These are phyloP conservation scores for Trametes cubensis DNA, from an alignment of 768 basidiomycete genomes.

Conservation along the genomic window DNA sequence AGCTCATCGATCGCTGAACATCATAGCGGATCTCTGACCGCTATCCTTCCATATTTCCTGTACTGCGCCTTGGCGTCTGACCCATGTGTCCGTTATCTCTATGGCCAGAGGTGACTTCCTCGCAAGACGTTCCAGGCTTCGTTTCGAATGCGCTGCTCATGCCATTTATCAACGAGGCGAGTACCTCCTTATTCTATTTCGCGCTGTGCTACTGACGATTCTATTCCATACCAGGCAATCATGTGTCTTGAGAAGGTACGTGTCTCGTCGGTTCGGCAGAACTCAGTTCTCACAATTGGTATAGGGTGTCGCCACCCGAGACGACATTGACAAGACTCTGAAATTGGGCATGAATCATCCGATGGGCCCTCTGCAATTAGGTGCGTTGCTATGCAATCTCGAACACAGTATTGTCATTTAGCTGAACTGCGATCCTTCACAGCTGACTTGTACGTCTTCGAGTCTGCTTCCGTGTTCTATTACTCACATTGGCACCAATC, in stretches of 20 bases:
- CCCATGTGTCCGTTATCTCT: not conserved
- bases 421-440: conserved; percentile 37
- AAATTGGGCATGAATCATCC: conserved; percentile 93
- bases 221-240: conserved; percentile 61
- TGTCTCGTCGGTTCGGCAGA: not conserved
- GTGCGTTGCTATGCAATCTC: conserved; percentile 37
- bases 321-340: conserved; percentile 95
- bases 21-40: not conserved
- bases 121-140: conserved; percentile 92
- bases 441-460: conserved; percentile 15
- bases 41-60: not conserved
- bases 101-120: conserved; percentile 78
- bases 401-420: conserved; percentile 10
- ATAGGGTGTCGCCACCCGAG: conserved; percentile 87
- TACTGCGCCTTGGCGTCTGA: not conserved
- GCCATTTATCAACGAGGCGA: conserved; percentile 95
- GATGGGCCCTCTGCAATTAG: conserved; percentile 91
- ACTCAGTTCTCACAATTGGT: not conserved
- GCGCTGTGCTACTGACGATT: not conserved
- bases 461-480: not conserved
- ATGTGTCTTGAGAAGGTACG: conserved; percentile 87
- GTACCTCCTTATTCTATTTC: conserved; percentile 11
- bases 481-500: conserved; percentile 12
- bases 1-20: not conserved
- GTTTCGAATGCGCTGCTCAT: conserved; percentile 94